Evolutionary conservation across 2,329 filamentous ascomycete genomes (phyloP).

Genomic region (Elsinoe australis): DNA sequence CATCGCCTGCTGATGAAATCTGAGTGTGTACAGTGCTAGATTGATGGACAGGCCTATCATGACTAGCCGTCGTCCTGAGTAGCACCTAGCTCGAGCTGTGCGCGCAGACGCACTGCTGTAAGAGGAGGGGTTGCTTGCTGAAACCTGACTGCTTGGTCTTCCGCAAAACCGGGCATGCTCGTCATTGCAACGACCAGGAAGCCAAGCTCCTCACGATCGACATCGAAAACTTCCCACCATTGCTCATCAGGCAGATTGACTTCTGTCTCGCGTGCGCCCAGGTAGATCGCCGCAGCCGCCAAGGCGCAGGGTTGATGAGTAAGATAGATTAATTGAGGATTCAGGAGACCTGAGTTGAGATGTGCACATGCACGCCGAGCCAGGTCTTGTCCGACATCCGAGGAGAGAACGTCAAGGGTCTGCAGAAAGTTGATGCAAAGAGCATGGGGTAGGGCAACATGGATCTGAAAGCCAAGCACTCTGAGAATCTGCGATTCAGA

Average conservation of each 20-base stretch:
- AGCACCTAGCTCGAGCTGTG: not conserved
- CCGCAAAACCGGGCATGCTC: conserved; percentile 66
- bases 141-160: conserved; percentile 27
- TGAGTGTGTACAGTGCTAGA: too few relatives aligned
- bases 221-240: conserved; percentile 99
- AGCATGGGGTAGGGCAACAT: conserved; percentile 77
- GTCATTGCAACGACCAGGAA: conserved; percentile 82
- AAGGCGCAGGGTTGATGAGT: conserved; percentile 85
- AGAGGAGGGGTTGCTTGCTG: not conserved
- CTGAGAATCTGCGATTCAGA: conserved; percentile 71
- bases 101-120: not conserved
- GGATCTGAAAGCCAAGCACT: conserved; percentile 70
- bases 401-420: conserved; percentile 62
- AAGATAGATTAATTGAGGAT: conserved; percentile 79
- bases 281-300: conserved; percentile 82
- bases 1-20: too few relatives aligned
- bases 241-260: conserved; percentile 73
- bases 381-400: conserved; percentile 43
- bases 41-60: conserved; percentile 3
- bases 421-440: conserved; percentile 89
- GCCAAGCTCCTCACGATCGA: conserved; percentile 86
- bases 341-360: conserved; percentile 78
- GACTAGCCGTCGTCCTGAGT: not conserved
- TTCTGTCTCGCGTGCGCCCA: conserved; percentile 69
- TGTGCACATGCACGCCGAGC: conserved; percentile 62